These are phyloP conservation scores for thale cress (Arabidopsis thaliana) DNA, from an alignment of 345 rosid species.

Conservation along the genomic window DNA sequence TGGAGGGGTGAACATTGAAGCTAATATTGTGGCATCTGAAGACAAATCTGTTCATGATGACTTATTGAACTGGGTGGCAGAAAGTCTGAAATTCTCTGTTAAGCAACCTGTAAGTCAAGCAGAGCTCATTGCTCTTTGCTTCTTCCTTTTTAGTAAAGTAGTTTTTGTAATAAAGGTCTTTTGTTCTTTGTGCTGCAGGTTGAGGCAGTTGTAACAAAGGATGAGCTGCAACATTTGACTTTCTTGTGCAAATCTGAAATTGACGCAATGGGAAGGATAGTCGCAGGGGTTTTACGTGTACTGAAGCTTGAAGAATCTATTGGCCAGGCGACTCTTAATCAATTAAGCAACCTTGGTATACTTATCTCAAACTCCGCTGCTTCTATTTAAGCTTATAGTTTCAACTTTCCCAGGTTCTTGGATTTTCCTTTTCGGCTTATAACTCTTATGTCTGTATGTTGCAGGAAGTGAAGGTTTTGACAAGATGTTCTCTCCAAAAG, in stretches of 20 bases:
- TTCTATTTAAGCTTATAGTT: not conserved
- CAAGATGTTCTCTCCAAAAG: constrained; percentile 69
- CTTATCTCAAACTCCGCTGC: constrained; percentile 21
- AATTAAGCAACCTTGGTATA: constrained; percentile 94
- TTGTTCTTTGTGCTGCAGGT: constrained; percentile 54
- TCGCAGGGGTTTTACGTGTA: constrained; percentile 83
- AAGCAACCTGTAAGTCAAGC: constrained; percentile 79
- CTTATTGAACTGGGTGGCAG: constrained; percentile 73
- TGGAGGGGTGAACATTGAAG: constrained; percentile 84
- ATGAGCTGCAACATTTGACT: constrained; percentile 85
- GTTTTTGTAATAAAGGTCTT: not conserved
- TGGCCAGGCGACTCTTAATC: constrained; percentile 79
- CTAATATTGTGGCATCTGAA: constrained; percentile 60
- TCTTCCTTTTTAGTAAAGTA: not conserved
- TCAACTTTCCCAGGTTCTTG: constrained; percentile 7
- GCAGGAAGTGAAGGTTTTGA: constrained; percentile 89
- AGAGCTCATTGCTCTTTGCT: constrained; percentile 36
- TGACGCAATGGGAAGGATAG: constrained; percentile 90
- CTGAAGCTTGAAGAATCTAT: constrained; percentile 83
- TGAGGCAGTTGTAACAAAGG: constrained; percentile 84
- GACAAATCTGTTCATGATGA: constrained; percentile 57
- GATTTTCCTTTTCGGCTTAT: not conserved
- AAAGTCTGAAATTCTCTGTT: constrained; percentile 85
- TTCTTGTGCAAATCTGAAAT: constrained; percentile 85
- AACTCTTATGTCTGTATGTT: constrained; percentile 13